Base-by-base conservation (phyloP, 257 asterid species). In the Ajuga chamaepitys region DNA sequence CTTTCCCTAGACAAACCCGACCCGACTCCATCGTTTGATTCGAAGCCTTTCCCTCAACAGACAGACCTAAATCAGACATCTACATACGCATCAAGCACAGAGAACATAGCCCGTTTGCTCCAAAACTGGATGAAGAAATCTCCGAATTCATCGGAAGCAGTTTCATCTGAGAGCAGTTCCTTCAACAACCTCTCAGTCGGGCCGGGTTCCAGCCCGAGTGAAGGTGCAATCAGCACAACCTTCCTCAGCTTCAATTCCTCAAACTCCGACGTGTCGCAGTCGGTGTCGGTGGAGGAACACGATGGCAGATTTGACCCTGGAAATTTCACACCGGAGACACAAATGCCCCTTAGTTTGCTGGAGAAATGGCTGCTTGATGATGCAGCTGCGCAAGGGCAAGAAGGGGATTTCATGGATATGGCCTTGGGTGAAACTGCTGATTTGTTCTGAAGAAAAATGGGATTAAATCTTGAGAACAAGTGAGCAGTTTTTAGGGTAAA, bases 331-430 rank as follows among this genome's bases (percentile, higher is more conserved):
- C n/a, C n/a, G n/a, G n/a, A n/a, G 71, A 65, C 67, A 56, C 76
- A 77, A 57, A 71, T 85, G 81, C 95, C 95, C 69, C 71, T 90
- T 10, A 77, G 82, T 38, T 70, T 82, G 68, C 74, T 90, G 61
- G 97, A 90, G 86, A 88, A 87, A 45, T 90, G 97, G 97, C 76
- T 90, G 14, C 76, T 88, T 62, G 96, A 86, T 59, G 96, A 88
- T 63, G 80, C 84, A 2, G 81, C 80, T 3, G 78, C 75, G 54
- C 89, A 83, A 57, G 85, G 83, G 63, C 86, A 81, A n/a, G 89
- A 69, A 4, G 88, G 67, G 68, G 89, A 84, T 68, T 77, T 84
- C 67, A 80, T 84, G 82, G 82, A 80, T 64, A 73, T 84, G 82
- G 68, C 85, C 7, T 58, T 85, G 40, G 81, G 74, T 52, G 95